These are phyloP conservation scores for Coprinopsis strossmayeri DNA, from an alignment of 768 basidiomycete species.

Conservation along the genomic window DNA sequence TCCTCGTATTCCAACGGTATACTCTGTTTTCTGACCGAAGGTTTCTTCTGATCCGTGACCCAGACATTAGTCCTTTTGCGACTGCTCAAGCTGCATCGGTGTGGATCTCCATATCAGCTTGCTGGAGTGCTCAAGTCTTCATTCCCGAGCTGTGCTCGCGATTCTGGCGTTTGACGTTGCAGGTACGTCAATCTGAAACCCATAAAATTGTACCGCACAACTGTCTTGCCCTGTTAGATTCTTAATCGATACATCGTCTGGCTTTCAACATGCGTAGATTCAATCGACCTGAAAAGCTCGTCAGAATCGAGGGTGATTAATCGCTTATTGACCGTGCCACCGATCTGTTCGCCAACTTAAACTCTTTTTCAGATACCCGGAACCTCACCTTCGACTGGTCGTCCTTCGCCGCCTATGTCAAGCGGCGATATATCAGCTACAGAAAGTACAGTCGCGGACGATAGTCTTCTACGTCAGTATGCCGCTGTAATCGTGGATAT, in stretches of 20 bases:
- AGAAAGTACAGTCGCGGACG: conserved; percentile 57
- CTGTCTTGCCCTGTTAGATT: conserved; percentile 41
- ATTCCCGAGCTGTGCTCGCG: conserved; percentile 75
- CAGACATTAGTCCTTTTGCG: conserved; percentile 17
- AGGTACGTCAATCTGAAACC: conserved; percentile 51
- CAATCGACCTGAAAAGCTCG: conserved; percentile 25
- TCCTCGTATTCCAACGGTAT: conserved; percentile 35
- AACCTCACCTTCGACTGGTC: conserved; percentile 26
- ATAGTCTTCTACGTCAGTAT: conserved; percentile 57
- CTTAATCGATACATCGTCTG: conserved; percentile 74
- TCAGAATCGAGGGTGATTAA: conserved; percentile 25
- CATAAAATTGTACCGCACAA: too few relatives aligned
- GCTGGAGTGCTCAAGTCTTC: conserved; percentile 85
- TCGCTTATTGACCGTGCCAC: conserved; percentile 2
- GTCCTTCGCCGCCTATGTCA: conserved; percentile 47
- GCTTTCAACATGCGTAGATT: conserved; percentile 54
- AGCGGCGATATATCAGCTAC: conserved; percentile 41
- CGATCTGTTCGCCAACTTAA: neutral
- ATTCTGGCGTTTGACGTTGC: conserved; percentile 90
- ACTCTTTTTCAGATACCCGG: conserved; percentile 8
- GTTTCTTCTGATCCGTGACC: neutral
- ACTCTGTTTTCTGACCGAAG: conserved; percentile 2
- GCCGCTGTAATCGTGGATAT: conserved; percentile 68
- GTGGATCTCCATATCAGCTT: conserved; percentile 67
- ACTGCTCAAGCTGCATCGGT: conserved; percentile 54